Evolutionary conservation across 371 early-diverging fungal genomes (phyloP).

Genomic region (Blakeslea trispora): DNA sequence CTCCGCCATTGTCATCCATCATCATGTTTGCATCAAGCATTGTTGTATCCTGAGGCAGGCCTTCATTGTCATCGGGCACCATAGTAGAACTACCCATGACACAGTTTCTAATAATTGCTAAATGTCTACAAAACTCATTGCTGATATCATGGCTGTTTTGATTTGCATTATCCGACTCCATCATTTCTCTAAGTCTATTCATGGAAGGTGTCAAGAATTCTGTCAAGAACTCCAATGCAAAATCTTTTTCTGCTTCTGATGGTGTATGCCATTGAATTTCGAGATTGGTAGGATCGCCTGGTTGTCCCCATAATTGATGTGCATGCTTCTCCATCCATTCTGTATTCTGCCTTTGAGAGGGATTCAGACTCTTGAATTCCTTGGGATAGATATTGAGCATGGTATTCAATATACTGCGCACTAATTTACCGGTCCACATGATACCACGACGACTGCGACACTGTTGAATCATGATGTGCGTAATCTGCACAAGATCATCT

Average conservation of each 20-base stretch:
- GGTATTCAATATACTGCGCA: slow-evolving; percentile 51
- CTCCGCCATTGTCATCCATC: slow-evolving; percentile 1
- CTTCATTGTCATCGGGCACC: slow-evolving; percentile 54
- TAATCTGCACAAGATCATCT: slow-evolving; percentile 50
- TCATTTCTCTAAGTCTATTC: slow-evolving; percentile 48
- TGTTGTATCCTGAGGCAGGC: too few species aligned
- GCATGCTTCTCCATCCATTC: slow-evolving; percentile 51
- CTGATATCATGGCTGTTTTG: slow-evolving; percentile 39
- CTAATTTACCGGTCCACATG: slow-evolving; percentile 69
- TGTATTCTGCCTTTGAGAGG: slow-evolving; percentile 58
- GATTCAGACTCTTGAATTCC: slow-evolving; percentile 51
- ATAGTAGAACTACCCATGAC: slow-evolving; percentile 56
- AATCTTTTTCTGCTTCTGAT: slow-evolving; percentile 61
- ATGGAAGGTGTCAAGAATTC: slow-evolving; percentile 51
- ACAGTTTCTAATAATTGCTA: slow-evolving; percentile 58
- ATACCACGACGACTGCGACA: slow-evolving; percentile 72
- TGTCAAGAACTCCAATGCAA: slow-evolving; percentile 66
- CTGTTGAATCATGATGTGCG: slow-evolving; percentile 50
- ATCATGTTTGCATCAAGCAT: not conserved
- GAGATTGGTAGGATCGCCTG: slow-evolving; percentile 54
- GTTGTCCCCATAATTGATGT: slow-evolving; percentile 79
- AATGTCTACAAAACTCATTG: slow-evolving; percentile 62
- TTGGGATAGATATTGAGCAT: slow-evolving; percentile 55
- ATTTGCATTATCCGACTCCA: slow-evolving; percentile 22
- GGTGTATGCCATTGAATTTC: slow-evolving; percentile 81